A percentile compares a stretch with the other conserved stretches of the same genome.
Evolutionary conservation across 192 early-diverging fungal species (phyloP).

Genomic region (Spizellomyces punctatus): DNA sequence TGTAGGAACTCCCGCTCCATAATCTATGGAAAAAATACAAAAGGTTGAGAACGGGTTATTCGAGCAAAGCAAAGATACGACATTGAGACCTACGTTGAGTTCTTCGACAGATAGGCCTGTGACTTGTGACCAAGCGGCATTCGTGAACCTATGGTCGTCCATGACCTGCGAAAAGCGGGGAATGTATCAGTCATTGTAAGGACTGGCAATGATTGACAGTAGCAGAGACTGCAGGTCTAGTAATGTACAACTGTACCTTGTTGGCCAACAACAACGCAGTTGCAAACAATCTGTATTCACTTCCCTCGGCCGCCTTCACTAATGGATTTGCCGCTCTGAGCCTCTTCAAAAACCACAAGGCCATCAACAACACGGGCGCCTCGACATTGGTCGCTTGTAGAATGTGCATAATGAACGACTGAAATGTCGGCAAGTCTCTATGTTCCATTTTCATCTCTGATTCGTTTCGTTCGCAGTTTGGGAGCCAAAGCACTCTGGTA

Average conservation of each 20-base stretch:
- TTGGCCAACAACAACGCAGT: neutral
- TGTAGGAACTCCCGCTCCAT: neutral
- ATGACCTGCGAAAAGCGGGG: neutral
- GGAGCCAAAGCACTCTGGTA: too few species aligned
- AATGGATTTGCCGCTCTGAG: neutral
- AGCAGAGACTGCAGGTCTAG: neutral
- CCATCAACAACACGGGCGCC: neutral
- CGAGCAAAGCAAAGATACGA: neutral
- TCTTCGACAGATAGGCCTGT: neutral
- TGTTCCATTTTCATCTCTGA: too few species aligned
- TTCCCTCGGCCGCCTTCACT: neutral
- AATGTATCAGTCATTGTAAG: neutral
- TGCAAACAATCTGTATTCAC: slow-evolving; percentile 2
- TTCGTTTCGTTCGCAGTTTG: too few species aligned
- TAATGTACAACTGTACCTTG: neutral
- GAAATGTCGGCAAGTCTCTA: neutral
- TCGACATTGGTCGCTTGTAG: neutral
- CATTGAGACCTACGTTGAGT: neutral
- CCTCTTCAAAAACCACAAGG: neutral
- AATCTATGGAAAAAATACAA: neutral
- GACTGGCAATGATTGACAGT: neutral
- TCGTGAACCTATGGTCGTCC: neutral
- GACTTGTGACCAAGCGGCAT: neutral
- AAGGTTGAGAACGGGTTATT: neutral
- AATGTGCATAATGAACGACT: neutral